These are phyloP conservation scores for Cunninghamia lanceolata DNA, from an alignment of 75 land plant species.

Conservation along the genomic window DNA sequence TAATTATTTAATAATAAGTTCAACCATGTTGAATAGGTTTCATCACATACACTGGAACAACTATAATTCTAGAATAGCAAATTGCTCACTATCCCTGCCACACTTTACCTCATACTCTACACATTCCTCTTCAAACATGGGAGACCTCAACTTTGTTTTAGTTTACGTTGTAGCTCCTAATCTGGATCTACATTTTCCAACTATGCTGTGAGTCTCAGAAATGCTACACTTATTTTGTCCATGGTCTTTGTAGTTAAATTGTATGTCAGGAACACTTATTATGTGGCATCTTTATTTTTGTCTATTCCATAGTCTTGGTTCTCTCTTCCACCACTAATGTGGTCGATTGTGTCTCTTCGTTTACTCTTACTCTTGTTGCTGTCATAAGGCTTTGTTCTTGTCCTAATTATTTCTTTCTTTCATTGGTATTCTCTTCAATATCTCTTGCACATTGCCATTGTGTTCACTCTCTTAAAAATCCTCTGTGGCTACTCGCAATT, in stretches of 20 bases:
- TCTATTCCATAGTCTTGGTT: too few species aligned
- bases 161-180: not conserved
- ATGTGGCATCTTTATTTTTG: too few species aligned
- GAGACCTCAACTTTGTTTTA: not conserved
- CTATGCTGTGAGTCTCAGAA: not conserved
- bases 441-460: too few species aligned
- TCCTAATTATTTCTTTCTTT: too few species aligned
- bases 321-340: too few species aligned
- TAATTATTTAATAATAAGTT: not conserved
- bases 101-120: not conserved
- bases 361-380: too few species aligned
- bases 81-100: not conserved
- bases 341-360: too few species aligned
- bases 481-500: too few species aligned
- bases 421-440: too few species aligned
- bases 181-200: not conserved
- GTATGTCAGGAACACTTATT: too few species aligned
- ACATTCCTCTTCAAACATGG: not conserved
- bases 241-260: not conserved
- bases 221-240: not conserved
- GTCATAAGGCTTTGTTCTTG: too few species aligned
- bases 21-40: not conserved
- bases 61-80: not conserved
- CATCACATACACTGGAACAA: not conserved
- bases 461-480: too few species aligned